Evolutionary conservation across 2,329 filamentous ascomycete species (phyloP).

Genomic region (Aspergillus novofumigatus): DNA sequence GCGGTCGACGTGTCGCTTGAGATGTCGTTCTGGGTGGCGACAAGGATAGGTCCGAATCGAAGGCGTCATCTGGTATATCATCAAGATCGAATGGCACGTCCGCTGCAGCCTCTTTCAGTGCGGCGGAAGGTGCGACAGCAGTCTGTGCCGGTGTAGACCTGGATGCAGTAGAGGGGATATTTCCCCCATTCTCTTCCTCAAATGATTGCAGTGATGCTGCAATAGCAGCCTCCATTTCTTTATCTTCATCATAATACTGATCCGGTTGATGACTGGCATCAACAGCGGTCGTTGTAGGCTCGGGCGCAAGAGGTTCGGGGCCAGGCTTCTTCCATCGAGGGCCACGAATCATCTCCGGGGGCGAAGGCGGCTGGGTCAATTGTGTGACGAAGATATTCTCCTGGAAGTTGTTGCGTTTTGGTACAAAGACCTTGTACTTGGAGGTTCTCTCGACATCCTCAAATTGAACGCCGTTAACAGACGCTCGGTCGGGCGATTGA

Average conservation of each 20-base stretch:
- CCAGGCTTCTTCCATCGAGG: slow-evolving; percentile 48
- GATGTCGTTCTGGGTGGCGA: slow-evolving; percentile 35
- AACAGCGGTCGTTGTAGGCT: slow-evolving; percentile 1
- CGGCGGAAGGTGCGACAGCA: not conserved
- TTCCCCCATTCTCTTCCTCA: slow-evolving; percentile 25
- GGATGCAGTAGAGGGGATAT: not conserved
- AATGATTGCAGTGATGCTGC: slow-evolving; percentile 38
- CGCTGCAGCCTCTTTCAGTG: slow-evolving; percentile 2
- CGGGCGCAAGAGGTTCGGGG: slow-evolving; percentile 19
- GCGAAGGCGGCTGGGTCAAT: slow-evolving; percentile 46
- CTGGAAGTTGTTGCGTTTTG: slow-evolving; percentile 36
- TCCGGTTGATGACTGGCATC: not conserved
- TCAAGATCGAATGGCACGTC: slow-evolving; percentile 44
- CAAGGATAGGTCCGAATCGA: slow-evolving; percentile 56
- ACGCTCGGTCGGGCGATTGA: slow-evolving; percentile 10
- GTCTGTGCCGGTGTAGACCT: slow-evolving; percentile 4
- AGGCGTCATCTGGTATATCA: slow-evolving; percentile 62
- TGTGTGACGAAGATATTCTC: slow-evolving; percentile 47
- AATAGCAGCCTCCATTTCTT: slow-evolving; percentile 35
- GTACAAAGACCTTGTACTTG: slow-evolving; percentile 40
- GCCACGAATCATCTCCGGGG: slow-evolving; percentile 49
- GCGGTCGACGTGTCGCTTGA: slow-evolving; percentile 36
- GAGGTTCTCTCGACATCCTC: slow-evolving; percentile 20
- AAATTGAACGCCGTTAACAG: slow-evolving; percentile 3
- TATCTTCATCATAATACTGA: slow-evolving; percentile 22